Evolutionary conservation across 495 filamentous ascomycete species (phyloP), one percentile per base, ranked within the genome.

Genomic region (Haplographium delicatum): DNA sequence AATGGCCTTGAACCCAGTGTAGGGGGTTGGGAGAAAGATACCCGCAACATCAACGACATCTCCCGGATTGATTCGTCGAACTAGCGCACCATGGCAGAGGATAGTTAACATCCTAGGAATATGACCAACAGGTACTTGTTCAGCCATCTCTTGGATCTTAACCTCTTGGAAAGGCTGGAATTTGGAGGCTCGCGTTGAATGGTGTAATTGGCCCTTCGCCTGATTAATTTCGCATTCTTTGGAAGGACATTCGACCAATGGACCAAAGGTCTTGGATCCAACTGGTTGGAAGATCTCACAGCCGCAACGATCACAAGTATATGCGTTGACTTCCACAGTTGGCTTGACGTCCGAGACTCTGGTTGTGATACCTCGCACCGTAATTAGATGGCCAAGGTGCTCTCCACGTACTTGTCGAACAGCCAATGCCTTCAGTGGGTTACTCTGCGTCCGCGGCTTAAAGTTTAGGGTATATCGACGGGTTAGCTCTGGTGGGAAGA

Each of bases 81-180:
- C 89, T 19, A 91, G 75, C 53, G 76, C 84, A 46, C 94, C 94
- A 61, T 95, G 84, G 65, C 90, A 95, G 60, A 94, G 82, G 13
- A 98, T 67, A 1, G 91, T 96, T 41, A 98, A 69, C 34, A 84
- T 85, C 40, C 93, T 82, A 18, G 93, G 93, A 52, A 98, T 97
- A 64, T 98, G 93, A 23, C 93, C 93, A 51, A 98, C 91, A 7
- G 93, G 93, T 1, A 98, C 93, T 64, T 98, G 93, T 58, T 97
- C 93, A 23, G 93, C 91, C 78, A 97, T 86, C 67, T 98, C 93
- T 70, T 98, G 94, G 57, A 98, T 88, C 71, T 96, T 96, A 62
- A 97, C 84, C 68, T 98, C 93, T 67, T 98, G 93, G 78, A 97
- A 98, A 3, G 93, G 89, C 60, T 95, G 68, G 63, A 96, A 98